Evolutionary conservation across 495 filamentous ascomycete genomes (phyloP).

Genomic region (Daldinia caldariorum): DNA sequence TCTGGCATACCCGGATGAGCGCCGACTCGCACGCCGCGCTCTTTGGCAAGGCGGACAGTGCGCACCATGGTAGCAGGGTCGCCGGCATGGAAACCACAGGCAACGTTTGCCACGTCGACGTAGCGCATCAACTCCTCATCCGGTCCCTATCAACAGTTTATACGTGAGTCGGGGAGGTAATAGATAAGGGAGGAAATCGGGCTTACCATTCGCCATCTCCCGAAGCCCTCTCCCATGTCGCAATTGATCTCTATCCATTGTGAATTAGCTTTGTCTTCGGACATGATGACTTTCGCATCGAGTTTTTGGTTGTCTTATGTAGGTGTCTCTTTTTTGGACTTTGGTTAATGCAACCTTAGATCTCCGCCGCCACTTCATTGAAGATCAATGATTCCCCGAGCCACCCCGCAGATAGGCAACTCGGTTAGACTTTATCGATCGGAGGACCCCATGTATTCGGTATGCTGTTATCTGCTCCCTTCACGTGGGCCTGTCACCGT

Average conservation of each 20-base stretch:
- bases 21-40: constrained; percentile 62
- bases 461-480: not conserved
- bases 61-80: constrained; percentile 69
- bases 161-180: not conserved
- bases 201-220: constrained; percentile 45
- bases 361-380: too few relatives aligned
- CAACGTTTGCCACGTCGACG: constrained; percentile 71
- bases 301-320: not conserved
- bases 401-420: constrained; percentile 11
- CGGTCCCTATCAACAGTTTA: constrained; percentile 51
- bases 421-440: not conserved
- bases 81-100: constrained; percentile 68
- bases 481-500: not conserved
- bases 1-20: constrained; percentile 71
- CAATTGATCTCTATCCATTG: constrained; percentile 45
- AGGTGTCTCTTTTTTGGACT: not conserved
- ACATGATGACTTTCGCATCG: not conserved
- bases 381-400: not conserved
- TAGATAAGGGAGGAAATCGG: not conserved
- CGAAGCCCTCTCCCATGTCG: constrained; percentile 49
- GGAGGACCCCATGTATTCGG: not conserved
- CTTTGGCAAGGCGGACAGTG: constrained; percentile 65
- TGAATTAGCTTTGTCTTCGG: constrained; percentile 36
- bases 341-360: not conserved
- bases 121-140: constrained; percentile 67